Base-by-base conservation (phyloP, 768 basidiomycete genomes). In the Mycena vitilis region DNA sequence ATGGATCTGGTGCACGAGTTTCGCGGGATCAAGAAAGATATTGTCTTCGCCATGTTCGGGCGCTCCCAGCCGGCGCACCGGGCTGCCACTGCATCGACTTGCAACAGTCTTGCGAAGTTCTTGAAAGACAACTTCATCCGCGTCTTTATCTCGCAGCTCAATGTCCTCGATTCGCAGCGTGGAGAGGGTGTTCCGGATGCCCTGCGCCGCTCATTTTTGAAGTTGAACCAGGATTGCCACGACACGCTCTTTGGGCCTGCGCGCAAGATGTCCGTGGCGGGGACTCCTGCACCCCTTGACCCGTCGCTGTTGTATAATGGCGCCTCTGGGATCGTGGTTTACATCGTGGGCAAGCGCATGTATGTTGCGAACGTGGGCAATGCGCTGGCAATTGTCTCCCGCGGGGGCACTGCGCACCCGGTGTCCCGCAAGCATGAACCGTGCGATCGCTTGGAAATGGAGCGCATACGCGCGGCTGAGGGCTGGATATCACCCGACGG, bases 21-120 rank as follows among this genome's bases (percentile, higher is more conserved):
- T 80, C 89, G 92, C 6, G 88, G 87, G 13, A 82, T 85, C 64
- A 85, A 89, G 57, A 89, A 90, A 74, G 94, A 96, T 76, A 95
- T 94, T 12, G 83, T 99, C n/a, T 98, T 99, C 74, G 98, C 95
- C n/a, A 95, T 99, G 91, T 99, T 99, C 77, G 96, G 97, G 16
- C 88, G 92, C 4, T 83, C 89, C 5, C 84, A 88, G 23, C 88
- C 82, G 0, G 80, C 81, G 1, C 80, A 80, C 48, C 71, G 76
- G 10, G 77, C 78, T 5, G 81, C 30, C 30, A 30, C 88, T 5
- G 82, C 82, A 7, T 81, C 81, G 25, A 87, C 81, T 71, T 88
- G 89, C 60, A 94, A 92, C 60, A 83, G 84, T 44, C 81, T 97
- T 23, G 88, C 95, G 38, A 95, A 94, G 77, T 96, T 86, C 75